A percentile compares a stretch with the other conserved stretches of the same genome.
Conservation (phyloP, 805 yeast genomes). For the Teunomyces pallodes region DNA sequence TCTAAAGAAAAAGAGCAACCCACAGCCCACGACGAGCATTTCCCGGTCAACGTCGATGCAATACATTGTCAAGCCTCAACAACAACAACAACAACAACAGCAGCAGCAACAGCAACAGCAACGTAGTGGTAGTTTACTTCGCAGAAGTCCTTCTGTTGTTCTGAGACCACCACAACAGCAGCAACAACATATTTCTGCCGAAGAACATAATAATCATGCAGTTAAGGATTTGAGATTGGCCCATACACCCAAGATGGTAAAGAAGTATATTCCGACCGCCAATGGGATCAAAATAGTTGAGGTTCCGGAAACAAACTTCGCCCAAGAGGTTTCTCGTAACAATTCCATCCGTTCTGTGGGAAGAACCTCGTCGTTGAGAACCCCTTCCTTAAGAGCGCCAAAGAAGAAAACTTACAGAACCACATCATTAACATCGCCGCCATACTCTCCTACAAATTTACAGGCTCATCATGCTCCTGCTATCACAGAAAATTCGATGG, state of each 20-base stretch:
- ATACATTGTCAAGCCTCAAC: slow-evolving; percentile 11
- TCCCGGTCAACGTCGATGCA: slow-evolving; percentile 12
- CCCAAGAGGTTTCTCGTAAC: slow-evolving; percentile 37
- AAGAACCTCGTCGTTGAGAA: slow-evolving; percentile 17
- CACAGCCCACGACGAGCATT: slow-evolving; percentile 2
- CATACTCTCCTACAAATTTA: slow-evolving; percentile 11
- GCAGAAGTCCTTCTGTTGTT: neutral
- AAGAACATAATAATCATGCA: slow-evolving; percentile 25
- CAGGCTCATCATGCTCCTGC: slow-evolving; percentile 10
- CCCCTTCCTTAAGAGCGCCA: neutral
- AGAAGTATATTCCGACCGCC: slow-evolving; percentile 72
- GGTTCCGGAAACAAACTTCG: slow-evolving; percentile 52
- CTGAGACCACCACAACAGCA: neutral
- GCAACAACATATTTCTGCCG: neutral
- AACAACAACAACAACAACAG: neutral
- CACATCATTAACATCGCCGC: slow-evolving; percentile 13
- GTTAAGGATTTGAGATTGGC: slow-evolving; percentile 35
- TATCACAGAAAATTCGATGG: slow-evolving; percentile 18
- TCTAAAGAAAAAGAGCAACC: slow-evolving; percentile 17
- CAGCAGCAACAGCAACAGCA: neutral
- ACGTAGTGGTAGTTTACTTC: slow-evolving; percentile 2
- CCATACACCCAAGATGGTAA: slow-evolving; percentile 45
- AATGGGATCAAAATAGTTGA: slow-evolving; percentile 68
- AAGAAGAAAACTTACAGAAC: slow-evolving; percentile 7
- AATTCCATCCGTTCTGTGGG: slow-evolving; percentile 37